Evolutionary conservation across 106 monocot species (phyloP).

Genomic region (Narthecium ossifragum): DNA sequence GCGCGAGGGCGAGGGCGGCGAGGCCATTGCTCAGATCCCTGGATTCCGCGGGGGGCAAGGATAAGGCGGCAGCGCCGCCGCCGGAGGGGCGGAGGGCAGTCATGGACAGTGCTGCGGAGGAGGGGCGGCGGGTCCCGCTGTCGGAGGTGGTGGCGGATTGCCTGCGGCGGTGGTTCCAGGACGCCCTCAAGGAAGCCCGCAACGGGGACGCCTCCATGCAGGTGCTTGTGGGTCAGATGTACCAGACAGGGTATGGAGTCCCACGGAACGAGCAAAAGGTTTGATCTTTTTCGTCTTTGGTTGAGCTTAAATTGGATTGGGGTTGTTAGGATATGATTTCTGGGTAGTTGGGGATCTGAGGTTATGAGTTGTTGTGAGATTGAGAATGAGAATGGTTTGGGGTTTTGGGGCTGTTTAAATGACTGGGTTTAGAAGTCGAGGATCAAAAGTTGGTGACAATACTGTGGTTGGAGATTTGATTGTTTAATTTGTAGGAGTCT

Average conservation of each 20-base stretch:
- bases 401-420: too few relatives aligned
- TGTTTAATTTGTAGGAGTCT: too few relatives aligned
- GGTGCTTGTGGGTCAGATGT: slow-evolving; percentile 94
- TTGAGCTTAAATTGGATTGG: neutral
- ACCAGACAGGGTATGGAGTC: slow-evolving; percentile 71
- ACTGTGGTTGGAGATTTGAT: too few relatives aligned
- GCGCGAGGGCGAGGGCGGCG: neutral
- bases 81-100: slow-evolving; percentile 8
- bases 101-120: neutral
- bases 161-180: slow-evolving; percentile 78
- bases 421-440: too few relatives aligned
- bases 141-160: slow-evolving; percentile 80
- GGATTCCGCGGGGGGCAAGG: slow-evolving; percentile 10
- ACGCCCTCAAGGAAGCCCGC: slow-evolving; percentile 78
- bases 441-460: too few relatives aligned
- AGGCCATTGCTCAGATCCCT: neutral
- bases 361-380: neutral
- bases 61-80: neutral
- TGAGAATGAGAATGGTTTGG: neutral
- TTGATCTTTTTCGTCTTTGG: neutral
- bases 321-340: slow-evolving; percentile 2
- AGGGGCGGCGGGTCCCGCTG: slow-evolving; percentile 32
- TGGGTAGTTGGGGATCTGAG: neutral
- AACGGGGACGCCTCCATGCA: slow-evolving; percentile 76
- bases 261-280: slow-evolving; percentile 70